Evolutionary conservation across 176 grass and related monocot genomes (phyloP), one percentile per base, ranked within the genome.

Genomic region (Bonia amplexicaulis): DNA sequence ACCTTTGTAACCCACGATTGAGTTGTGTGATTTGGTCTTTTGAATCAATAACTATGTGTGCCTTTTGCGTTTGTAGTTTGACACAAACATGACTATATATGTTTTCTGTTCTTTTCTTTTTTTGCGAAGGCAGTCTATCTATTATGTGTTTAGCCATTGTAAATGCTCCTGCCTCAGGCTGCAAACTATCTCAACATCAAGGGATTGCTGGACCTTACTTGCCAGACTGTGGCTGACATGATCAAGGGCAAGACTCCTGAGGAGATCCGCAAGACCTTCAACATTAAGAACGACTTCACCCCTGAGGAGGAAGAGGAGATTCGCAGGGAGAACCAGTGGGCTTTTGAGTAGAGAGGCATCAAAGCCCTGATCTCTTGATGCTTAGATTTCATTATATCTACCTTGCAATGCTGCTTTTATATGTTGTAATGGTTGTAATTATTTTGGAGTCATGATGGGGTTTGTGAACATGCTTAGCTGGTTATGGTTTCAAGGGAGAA

Each of bases 181-280:
- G 83, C 83, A 66, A 85, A 85, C 83, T 85, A 85, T 47, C 83
- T 85, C 5, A 71, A 85, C 83, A 85, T 85, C 65, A 85, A 85
- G 83, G 83, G 65, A 26, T 48, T 85, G 65, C 74, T 85, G 26
- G 83, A 78, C 83, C 65, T 85, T 16, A 78, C 74, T 16, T 85
- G 83, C 73, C 83, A 85, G 63, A 78, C 83, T 1, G 83, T 85
- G 0, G 83, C 83, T 69, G 83, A 85, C 66, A 85, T 79, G 84
- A 85, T 85, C 41, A 78, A 85, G 52, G 84, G 66, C 65, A 85
- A 79, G 66, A 85, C 74, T 20, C 84, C 84, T 1, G 74, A 85
- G 66, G 74, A 85, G 74, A 85, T 85, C 74, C 84, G 84, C 84
- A 79, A 70, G 74, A 85, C 53, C 0, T 79, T 85, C 74, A 71